Evolutionary conservation across 805 yeast genomes (phyloP).

Genomic region (Ogataea allantospora): DNA sequence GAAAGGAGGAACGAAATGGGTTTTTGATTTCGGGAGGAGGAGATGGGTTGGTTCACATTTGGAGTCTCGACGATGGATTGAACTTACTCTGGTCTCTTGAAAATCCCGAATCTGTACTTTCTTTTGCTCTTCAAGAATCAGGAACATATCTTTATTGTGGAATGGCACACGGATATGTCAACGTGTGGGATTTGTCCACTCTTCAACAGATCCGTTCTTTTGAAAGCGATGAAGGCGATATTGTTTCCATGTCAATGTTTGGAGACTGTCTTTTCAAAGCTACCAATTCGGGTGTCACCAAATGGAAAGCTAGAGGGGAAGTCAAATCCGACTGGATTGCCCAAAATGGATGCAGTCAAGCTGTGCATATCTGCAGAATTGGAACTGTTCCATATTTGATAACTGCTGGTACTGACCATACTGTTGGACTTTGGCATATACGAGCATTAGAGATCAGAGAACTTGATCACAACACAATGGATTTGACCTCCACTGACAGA

Average conservation of each 20-base stretch:
- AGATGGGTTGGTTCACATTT: conserved; percentile 81
- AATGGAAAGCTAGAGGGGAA: conserved; percentile 50
- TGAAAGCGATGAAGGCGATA: conserved; percentile 44
- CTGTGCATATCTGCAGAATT: conserved; percentile 48
- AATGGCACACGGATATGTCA: conserved; percentile 66
- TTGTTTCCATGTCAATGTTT: conserved; percentile 58
- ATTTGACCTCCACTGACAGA: conserved; percentile 40
- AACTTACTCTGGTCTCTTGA: conserved; percentile 43
- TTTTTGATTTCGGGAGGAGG: conserved; percentile 77
- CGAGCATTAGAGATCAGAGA: conserved; percentile 21
- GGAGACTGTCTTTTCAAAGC: conserved; percentile 64
- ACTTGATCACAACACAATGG: conserved; percentile 6
- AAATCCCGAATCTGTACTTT: conserved; percentile 68
- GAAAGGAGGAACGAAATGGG: conserved; percentile 33
- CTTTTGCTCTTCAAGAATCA: conserved; percentile 54
- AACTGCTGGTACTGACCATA: conserved; percentile 69
- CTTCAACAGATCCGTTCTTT: conserved; percentile 58
- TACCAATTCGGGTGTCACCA: conserved; percentile 47
- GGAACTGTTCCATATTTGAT: conserved; percentile 46
- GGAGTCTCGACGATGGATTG: conserved; percentile 47
- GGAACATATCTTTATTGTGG: conserved; percentile 81
- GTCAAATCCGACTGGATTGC: conserved; percentile 47
- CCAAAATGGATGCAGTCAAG: conserved; percentile 55
- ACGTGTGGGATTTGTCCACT: conserved; percentile 85
- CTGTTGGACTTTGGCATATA: conserved; percentile 72